These are phyloP conservation scores for Jatropha multifida DNA, from an alignment of 441 rosid genomes.

Conservation along the genomic window DNA sequence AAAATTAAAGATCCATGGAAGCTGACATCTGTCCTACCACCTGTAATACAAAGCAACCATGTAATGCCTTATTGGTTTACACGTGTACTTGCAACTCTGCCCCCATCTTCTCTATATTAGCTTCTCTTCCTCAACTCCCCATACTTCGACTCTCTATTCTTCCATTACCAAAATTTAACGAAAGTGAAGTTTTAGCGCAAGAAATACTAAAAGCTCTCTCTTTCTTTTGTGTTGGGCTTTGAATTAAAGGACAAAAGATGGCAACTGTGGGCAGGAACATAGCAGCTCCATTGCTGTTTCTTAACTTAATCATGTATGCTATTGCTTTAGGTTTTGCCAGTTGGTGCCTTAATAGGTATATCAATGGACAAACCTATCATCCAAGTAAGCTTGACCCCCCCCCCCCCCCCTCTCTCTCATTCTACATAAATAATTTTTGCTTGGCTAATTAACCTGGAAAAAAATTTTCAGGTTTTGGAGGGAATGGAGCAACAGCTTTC, in stretches of 20 bases:
- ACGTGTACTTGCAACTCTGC: slow-evolving; percentile 31
- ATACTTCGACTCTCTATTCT: neutral
- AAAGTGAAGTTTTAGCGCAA: neutral
- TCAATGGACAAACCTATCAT: slow-evolving; percentile 70
- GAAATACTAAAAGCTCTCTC: neutral
- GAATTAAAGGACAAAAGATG: slow-evolving; percentile 28
- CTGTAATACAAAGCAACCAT: slow-evolving; percentile 39
- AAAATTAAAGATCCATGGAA: slow-evolving; percentile 13
- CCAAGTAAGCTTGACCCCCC: slow-evolving; percentile 46
- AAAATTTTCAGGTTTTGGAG: slow-evolving; percentile 66
- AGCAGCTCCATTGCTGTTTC: slow-evolving; percentile 83
- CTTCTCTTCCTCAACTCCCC: neutral
- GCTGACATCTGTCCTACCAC: slow-evolving; percentile 61
- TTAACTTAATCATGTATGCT: slow-evolving; percentile 68
- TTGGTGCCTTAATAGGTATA: slow-evolving; percentile 67
- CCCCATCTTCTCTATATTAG: slow-evolving; percentile 22
- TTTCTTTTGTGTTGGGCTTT: neutral
- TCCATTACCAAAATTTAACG: neutral
- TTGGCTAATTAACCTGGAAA: too few relatives aligned
- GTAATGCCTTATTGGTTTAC: slow-evolving; percentile 26
- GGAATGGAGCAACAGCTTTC: slow-evolving; percentile 75
- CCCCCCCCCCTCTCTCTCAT: neutral
- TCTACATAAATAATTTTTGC: neutral
- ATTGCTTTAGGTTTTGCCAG: slow-evolving; percentile 77
- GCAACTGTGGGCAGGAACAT: slow-evolving; percentile 78